Evolutionary conservation across 2,329 filamentous ascomycete genomes (phyloP).

Genomic region (Cercospora sojina): DNA sequence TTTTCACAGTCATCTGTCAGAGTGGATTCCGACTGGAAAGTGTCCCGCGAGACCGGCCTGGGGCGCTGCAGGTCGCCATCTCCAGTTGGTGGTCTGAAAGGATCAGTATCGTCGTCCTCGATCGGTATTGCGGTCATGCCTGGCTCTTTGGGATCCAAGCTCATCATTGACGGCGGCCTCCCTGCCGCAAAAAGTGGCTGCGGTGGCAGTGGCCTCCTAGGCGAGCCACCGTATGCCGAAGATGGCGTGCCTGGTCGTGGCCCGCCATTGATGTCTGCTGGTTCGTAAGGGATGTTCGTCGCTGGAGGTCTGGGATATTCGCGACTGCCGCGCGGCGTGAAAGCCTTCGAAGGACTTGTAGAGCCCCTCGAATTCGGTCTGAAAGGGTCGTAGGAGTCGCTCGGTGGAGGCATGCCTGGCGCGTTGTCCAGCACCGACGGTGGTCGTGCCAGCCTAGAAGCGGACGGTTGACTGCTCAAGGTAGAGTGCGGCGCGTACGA

Average conservation of each 20-base stretch:
- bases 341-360: constrained; percentile 49
- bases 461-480: constrained; percentile 19
- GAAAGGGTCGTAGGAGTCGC: constrained; percentile 65
- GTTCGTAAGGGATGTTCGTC: constrained; percentile 73
- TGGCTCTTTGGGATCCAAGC: constrained; percentile 40
- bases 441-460: constrained; percentile 47
- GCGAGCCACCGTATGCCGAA: constrained; percentile 82
- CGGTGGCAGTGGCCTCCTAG: constrained; percentile 80
- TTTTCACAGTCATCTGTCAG: constrained; percentile 58
- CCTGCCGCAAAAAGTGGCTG: constrained; percentile 75
- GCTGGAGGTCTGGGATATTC: constrained; percentile 73
- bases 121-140: constrained; percentile 73
- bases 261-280: constrained; percentile 82
- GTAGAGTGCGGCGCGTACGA: constrained; percentile 51
- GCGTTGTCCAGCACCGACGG: constrained; percentile 53
- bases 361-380: constrained; percentile 53
- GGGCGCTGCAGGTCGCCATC: constrained; percentile 54
- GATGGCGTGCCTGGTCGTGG: constrained; percentile 89
- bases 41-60: constrained; percentile 61
- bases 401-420: constrained; percentile 56
- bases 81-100: constrained; percentile 66
- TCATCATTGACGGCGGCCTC: constrained; percentile 43
- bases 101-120: constrained; percentile 51
- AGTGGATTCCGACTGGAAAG: constrained; percentile 62
- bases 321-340: constrained; percentile 45